Conservation (phyloP, 352 stramenopile species). For the Proteromonas lacertae region DNA sequence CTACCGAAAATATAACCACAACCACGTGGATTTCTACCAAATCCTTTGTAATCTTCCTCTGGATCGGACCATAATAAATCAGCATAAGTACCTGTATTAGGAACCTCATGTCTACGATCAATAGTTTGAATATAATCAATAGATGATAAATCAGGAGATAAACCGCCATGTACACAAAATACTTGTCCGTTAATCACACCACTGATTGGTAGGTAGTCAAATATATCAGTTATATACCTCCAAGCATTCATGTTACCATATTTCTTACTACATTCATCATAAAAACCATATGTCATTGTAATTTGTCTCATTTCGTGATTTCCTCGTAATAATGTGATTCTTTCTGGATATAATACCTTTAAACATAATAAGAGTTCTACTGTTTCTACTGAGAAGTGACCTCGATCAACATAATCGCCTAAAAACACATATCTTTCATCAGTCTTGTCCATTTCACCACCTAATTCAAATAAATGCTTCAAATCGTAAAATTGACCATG, state of each 20-base stretch:
- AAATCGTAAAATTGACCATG: no score
- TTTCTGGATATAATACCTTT: conserved; percentile 50
- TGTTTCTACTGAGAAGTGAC: conserved; percentile 65
- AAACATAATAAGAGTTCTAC: conserved; percentile 54
- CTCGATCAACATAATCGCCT: conserved; percentile 91
- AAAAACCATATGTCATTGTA: conserved; percentile 75
- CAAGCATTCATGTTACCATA: conserved; percentile 96
- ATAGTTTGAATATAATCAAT: conserved; percentile 67
- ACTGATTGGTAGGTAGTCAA: conserved; percentile 12
- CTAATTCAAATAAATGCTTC: no score
- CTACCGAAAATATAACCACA: conserved; percentile 13
- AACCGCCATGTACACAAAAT: conserved; percentile 45
- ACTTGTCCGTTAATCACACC: conserved; percentile 52
- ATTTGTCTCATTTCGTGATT: conserved; percentile 89
- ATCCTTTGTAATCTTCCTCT: conserved; percentile 31
- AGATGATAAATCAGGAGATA: conserved; percentile 38
- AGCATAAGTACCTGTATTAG: conserved; percentile 81
- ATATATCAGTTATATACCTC: conserved; percentile 29
- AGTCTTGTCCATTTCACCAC: no score
- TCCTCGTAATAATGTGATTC: conserved; percentile 45
- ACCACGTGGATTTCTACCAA: conserved; percentile 9
- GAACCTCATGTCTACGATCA: conserved; percentile 65
- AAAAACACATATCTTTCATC: no score
- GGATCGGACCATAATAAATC: conserved; percentile 87
- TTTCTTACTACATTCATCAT: conserved; percentile 83